Base-by-base conservation (phyloP, 345 rosid genomes). In the Eucalyptus tenuipes region DNA sequence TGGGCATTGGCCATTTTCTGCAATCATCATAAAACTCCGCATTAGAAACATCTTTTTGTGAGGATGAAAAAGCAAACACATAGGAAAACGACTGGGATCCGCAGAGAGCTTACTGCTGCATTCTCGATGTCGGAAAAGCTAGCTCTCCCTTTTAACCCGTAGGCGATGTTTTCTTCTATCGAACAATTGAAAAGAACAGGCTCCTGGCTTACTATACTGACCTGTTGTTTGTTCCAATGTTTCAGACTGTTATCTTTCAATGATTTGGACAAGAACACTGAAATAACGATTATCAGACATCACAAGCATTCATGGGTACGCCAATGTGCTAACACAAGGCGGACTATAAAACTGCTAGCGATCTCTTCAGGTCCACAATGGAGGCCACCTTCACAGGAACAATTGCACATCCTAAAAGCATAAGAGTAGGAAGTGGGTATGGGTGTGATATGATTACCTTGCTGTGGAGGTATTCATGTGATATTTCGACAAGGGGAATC, bases 1-100 rank as follows among this genome's bases (percentile, higher is more conserved):
- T 96, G 97, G 13, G 99, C 99, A 89, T 96, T 97, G 24, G 99
- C 98, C 99, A 97, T 96, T 95, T 93, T 97, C 99, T 97, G 94
- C 92, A 89, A n/a, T 87, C 57, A 31, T 48, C 53, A 5, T 64
- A 13, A 86, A 31, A 49, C 37, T 49, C 22, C 22, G 1, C 48
- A 7, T 33, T 13, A 66, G 86, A 71, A 1, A 86, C 59, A 64
- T 49, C 22, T 31, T n/a, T 17, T 59, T 49, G 13, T 15, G 37
- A 47, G 33, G 59, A 61, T 49, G 44, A 27, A n/a, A 52, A 49
- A 45, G 66, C 16, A 50, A 55, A 66, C 42, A n/a, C 79, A 52
- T 12, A 52, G 14, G 15, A 75, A 75, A 40, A 20, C 24, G 1
- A 53, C 79, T 84, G 61, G 45, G 81, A 86, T 86, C 24, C 18